A percentile compares a stretch with the other conserved stretches of the same genome.
Evolutionary conservation across 768 basidiomycete species (phyloP).

Genomic region (Pisolithus orientalis): DNA sequence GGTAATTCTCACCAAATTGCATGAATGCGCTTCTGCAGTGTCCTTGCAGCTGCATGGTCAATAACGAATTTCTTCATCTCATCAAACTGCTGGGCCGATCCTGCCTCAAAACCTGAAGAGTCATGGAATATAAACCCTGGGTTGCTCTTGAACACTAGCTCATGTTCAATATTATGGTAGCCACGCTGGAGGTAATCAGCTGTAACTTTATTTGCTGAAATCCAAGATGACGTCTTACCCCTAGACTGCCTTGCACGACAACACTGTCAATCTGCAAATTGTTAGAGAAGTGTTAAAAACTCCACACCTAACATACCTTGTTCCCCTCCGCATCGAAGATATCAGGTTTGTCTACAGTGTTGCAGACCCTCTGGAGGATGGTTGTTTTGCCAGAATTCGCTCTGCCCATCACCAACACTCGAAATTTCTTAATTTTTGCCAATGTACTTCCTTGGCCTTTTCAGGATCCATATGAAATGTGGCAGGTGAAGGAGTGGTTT

Average conservation of each 20-base stretch:
- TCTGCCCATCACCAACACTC: constrained; percentile 35
- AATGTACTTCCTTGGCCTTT: not conserved
- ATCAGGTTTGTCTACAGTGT: constrained; percentile 26
- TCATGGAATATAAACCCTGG: constrained; percentile 35
- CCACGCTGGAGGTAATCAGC: constrained; percentile 12
- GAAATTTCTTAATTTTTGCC: constrained; percentile 16
- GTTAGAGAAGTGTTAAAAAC: not conserved
- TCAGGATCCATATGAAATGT: not conserved
- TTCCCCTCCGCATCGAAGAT: constrained; percentile 17
- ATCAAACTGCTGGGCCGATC: constrained; percentile 22
- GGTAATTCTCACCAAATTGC: constrained; percentile 29
- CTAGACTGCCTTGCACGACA: not conserved
- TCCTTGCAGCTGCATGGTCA: constrained; percentile 11
- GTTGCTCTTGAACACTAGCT: constrained; percentile 27
- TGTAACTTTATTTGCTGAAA: not conserved
- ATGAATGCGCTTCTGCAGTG: constrained; percentile 28
- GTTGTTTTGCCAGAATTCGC: constrained; percentile 39
- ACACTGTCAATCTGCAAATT: not conserved
- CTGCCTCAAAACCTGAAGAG: constrained; percentile 35
- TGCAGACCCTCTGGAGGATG: constrained; percentile 32
- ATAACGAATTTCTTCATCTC: constrained; percentile 27
- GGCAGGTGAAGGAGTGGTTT: not conserved
- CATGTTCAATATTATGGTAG: constrained; percentile 26
- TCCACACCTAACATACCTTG: constrained; percentile 6
- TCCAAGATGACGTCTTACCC: not conserved